Base-by-base conservation (phyloP, 306 rosid genomes). In the Dicorynia guianensis region DNA sequence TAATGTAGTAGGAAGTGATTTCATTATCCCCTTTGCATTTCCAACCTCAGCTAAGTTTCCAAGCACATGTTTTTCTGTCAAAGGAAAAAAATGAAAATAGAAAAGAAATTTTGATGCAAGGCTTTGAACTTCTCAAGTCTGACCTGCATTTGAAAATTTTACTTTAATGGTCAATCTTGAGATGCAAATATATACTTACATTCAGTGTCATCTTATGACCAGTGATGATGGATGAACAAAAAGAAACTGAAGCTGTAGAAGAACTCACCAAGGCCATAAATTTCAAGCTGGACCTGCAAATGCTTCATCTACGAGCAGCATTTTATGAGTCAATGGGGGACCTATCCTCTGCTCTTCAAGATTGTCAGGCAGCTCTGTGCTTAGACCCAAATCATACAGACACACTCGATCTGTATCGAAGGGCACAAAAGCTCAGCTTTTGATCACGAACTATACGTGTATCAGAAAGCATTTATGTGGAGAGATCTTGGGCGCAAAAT, bases 221-320 rank as follows among this genome's bases (percentile, higher is more conserved):
- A 93, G 98, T 93, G 67, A 54, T 90, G 89, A 93, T 93, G 96
- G 98, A 93, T 86, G 98, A 90, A 71, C 94, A 87, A 80, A 88
- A 78, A 55, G 98, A 93, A 76, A 77, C 76, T 12, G 93, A 90
- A 90, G 98, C 98, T 8, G 80, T 90, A 18, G 88, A 84, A 59
- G 91, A 88, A 82, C 96, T 90, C 47, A 71, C 89, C 5, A 93
- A 78, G 89, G 96, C 96, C 79, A 67, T 93, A 65, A 77, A 80
- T 63, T 90, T 90, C 90, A 93, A 88, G 83, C 91, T 90, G 38
- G 97, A 93, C 61, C 65, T 88, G 74, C 93, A 93, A 80, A 85
- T 93, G 96, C 93, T 93, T 75, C 91, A 93, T 84, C 90, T 93
- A 15, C 82, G 96, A 72, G 96, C 96, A 3, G 97, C 97, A 4